These are phyloP conservation scores for Aspergillus jensenii DNA, from an alignment of 2,329 filamentous ascomycete genomes.

Conservation along the genomic window DNA sequence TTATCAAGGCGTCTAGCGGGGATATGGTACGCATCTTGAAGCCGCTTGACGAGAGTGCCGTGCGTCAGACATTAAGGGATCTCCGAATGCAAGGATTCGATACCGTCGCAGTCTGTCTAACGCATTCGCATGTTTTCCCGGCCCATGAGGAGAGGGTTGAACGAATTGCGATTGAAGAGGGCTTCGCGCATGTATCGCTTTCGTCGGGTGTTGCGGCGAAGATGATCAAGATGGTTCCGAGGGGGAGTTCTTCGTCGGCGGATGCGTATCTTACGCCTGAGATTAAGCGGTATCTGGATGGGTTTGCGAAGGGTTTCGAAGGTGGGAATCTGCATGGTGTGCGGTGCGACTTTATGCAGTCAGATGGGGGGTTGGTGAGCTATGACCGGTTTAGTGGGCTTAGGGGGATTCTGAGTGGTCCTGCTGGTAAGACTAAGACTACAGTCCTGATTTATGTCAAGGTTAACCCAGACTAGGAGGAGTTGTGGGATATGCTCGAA, in stretches of 20 bases:
- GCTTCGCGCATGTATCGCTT: constrained; percentile 70
- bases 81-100: constrained; percentile 69
- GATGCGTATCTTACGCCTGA: constrained; percentile 79
- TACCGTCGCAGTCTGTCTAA: constrained; percentile 82
- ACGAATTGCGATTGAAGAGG: constrained; percentile 73
- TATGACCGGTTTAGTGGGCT: constrained; percentile 72
- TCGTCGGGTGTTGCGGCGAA: constrained; percentile 73
- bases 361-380: constrained; percentile 68
- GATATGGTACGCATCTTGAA: constrained; percentile 71
- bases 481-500: constrained; percentile 89
- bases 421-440: constrained; percentile 50
- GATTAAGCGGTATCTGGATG: constrained; percentile 70
- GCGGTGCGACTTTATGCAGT: constrained; percentile 95
- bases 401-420: constrained; percentile 83
- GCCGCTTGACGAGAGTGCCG: constrained; percentile 56
- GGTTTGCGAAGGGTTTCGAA: constrained; percentile 64
- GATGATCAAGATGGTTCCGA: constrained; percentile 78
- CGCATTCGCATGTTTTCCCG: constrained; percentile 88
- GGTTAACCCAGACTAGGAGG: constrained; percentile 55
- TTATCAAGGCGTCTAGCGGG: constrained; percentile 28
- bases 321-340: constrained; percentile 70
- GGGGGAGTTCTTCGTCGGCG: constrained; percentile 73
- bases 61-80: constrained; percentile 60
- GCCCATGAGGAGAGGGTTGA: constrained; percentile 79
- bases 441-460: not conserved